These are phyloP conservation scores for Phanerochaete sordida DNA, from an alignment of 768 basidiomycete genomes.

Conservation along the genomic window DNA sequence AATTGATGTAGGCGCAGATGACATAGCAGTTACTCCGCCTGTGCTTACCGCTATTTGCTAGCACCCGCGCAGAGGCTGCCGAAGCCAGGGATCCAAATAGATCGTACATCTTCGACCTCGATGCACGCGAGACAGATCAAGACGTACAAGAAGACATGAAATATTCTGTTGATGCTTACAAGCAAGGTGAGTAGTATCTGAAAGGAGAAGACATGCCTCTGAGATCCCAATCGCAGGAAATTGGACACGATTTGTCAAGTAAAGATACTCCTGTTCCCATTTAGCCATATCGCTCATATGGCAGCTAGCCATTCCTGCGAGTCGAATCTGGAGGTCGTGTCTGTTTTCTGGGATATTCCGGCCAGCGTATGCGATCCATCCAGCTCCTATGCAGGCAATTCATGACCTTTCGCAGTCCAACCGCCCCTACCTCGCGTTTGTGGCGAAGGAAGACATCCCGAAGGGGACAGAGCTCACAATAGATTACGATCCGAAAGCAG, in stretches of 20 bases:
- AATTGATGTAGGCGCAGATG: too few relatives aligned
- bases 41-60: constrained; percentile 15
- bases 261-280: constrained; percentile 19
- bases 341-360: constrained; percentile 60
- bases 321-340: constrained; percentile 55
- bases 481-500: constrained; percentile 55
- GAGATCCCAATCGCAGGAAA: constrained; percentile 43
- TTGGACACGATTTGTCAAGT: constrained; percentile 78
- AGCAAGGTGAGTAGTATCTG: constrained; percentile 38
- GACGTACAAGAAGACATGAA: constrained; percentile 29
- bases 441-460: constrained; percentile 43
- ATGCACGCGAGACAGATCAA: constrained; percentile 44
- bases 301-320: constrained; percentile 58
- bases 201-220: not conserved
- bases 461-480: constrained; percentile 56
- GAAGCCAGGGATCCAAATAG: constrained; percentile 32
- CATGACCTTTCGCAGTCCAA: constrained; percentile 38
- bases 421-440: constrained; percentile 61
- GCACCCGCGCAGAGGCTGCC: constrained; percentile 41
- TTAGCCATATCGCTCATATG: constrained; percentile 1
- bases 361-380: constrained; percentile 37
- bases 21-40: not conserved
- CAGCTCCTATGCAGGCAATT: not conserved
- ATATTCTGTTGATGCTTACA: constrained; percentile 56
- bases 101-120: constrained; percentile 61